phyloP scores from a whole-genome alignment of 345 rosid species.

The Camelina neglecta region DNA sequence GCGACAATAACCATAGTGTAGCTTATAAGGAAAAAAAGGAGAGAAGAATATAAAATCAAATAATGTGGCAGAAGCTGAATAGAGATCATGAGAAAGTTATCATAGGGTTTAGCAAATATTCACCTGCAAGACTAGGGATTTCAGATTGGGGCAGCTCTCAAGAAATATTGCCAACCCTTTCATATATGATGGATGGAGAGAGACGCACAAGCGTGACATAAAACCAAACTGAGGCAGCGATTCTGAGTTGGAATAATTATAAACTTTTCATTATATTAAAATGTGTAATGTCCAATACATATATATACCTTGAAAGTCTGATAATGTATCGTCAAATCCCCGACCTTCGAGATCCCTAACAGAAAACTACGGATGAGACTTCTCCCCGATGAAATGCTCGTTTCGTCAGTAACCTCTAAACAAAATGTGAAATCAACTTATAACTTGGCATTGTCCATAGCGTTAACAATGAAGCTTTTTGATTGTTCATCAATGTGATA shows the following conservation, averaged over 20 bases:
- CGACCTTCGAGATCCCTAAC: background rate
- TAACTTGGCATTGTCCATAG: background rate
- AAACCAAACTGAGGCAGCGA: slow-evolving; percentile 9
- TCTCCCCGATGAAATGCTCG: background rate
- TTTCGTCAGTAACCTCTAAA: background rate
- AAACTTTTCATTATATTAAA: background rate
- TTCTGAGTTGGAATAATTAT: background rate
- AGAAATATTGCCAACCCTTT: background rate
- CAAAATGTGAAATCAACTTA: background rate
- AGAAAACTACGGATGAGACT: background rate
- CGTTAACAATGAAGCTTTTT: no score
- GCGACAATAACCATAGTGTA: background rate
- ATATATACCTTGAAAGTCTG: background rate
- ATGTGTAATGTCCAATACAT: background rate
- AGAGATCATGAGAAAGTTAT: background rate
- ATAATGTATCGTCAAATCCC: background rate
- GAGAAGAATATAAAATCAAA: background rate
- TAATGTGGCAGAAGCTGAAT: background rate
- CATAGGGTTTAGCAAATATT: background rate
- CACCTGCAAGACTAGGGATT: slow-evolving; percentile 11
- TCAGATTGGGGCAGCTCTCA: slow-evolving; percentile 13
- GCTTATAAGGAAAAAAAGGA: background rate
- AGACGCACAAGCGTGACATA: background rate
- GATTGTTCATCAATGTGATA: no score
- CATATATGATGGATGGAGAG: background rate